Evolutionary conservation across 805 yeast species (phyloP), one percentile per base, ranked within the genome.

Genomic region (Cyberlindnera xishuangbannaensis): DNA sequence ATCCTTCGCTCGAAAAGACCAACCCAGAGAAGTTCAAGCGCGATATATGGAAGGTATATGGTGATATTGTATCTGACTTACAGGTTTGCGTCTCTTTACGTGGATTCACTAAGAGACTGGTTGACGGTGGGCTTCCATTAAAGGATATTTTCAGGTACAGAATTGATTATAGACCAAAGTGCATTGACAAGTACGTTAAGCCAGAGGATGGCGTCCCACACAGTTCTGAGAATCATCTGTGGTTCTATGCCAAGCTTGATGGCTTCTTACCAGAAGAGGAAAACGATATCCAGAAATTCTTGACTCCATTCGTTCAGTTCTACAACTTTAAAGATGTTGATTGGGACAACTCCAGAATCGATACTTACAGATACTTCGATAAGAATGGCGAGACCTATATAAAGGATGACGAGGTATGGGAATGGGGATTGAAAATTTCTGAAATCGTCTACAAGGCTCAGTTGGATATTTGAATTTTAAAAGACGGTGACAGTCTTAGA

Each of bases 11-110:
- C 11, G 40, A 36, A 17, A 21, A 21, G 15, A 9, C 33, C 15
- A 45, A 48, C 13, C 45, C 44, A 19, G 33, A 43, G 37, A 13
- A 38, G 34, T 40, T 43, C 36, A 20, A 37, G 27, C 45, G 33
- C 19, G 23, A 45, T 6, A 31, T 53, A 25, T 40, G 49, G 28
- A 39, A 41, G 12, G 32, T 50, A 1, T 64, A 52, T 40, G 68
- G 67, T n/a, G 44, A 45, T n/a, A 61, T 61, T 14, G 50, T 58
- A 18, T 56, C 61, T 10, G 67, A 61, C 40, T 55, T 60, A 4
- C 68, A 64, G 42, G 65, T 64, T 6, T 54, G 60, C 40, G 56
- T 55, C 4, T 59, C 66, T 2, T 39, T 53, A 6, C 53, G 68
- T 36, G 64, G 64, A 1, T 58, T 58, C 25, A 30, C 62, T 8